Evolutionary conservation across 768 basidiomycete species (phyloP).

Genomic region (Tricholoma flavovirens): DNA sequence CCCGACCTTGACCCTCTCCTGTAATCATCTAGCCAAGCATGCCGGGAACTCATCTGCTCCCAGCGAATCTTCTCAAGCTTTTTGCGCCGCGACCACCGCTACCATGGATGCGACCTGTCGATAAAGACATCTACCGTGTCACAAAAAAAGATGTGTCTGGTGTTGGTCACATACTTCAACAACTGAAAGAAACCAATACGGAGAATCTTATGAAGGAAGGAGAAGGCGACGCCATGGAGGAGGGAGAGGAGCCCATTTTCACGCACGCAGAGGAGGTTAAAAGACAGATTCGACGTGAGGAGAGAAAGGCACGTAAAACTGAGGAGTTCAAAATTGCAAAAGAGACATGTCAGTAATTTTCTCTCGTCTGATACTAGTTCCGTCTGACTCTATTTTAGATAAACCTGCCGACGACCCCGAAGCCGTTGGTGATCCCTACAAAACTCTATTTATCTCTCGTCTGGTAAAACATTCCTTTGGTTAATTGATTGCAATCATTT

Average conservation of each 20-base stretch:
- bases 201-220: slow-evolving; percentile 56
- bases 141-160: slow-evolving; percentile 64
- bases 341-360: slow-evolving; percentile 65
- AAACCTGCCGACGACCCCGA: slow-evolving; percentile 89
- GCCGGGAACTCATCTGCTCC: slow-evolving; percentile 83
- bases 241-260: slow-evolving; percentile 76
- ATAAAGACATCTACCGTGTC: slow-evolving; percentile 75
- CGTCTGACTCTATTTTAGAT: slow-evolving; percentile 43
- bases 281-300: slow-evolving; percentile 71
- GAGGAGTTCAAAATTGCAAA: slow-evolving; percentile 78
- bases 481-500: background rate
- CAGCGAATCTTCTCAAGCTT: slow-evolving; percentile 93
- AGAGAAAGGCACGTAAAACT: slow-evolving; percentile 66
- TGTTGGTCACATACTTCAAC: slow-evolving; percentile 67
- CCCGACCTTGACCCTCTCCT: too few species aligned
- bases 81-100: slow-evolving; percentile 92
- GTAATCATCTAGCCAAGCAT: slow-evolving; percentile 18
- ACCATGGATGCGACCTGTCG: slow-evolving; percentile 80
- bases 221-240: slow-evolving; percentile 66
- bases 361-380: background rate
- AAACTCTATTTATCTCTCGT: slow-evolving; percentile 94
- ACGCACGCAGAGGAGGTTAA: slow-evolving; percentile 82
- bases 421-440: slow-evolving; percentile 95
- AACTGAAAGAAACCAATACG: slow-evolving; percentile 75
- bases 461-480: slow-evolving; percentile 45